phyloP scores from a whole-genome alignment of 805 yeast genomes.

The Yarrowia sp. region DNA sequence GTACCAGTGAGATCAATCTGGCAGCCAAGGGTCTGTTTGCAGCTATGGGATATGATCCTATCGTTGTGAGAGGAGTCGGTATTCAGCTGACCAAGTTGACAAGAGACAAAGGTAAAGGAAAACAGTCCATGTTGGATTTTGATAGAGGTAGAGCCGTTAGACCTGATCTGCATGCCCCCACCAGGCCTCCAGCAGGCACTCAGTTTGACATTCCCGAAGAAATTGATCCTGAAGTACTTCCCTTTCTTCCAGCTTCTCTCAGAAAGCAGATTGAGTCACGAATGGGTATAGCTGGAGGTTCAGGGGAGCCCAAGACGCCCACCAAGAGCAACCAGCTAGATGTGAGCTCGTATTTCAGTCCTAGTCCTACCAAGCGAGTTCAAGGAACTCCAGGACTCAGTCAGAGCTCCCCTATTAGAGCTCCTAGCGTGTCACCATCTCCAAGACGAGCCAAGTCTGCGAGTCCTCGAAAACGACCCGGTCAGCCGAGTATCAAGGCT shows the following conservation, averaged over 20 bases:
- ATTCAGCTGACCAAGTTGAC: slow-evolving; percentile 67
- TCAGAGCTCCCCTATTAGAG: slow-evolving; percentile 6
- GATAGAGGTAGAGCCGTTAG: neutral
- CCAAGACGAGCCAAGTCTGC: slow-evolving; percentile 16
- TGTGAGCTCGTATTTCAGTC: slow-evolving; percentile 8
- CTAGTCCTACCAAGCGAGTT: slow-evolving; percentile 3
- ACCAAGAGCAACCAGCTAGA: neutral
- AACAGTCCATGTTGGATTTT: slow-evolving; percentile 21
- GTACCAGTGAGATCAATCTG: slow-evolving; percentile 59
- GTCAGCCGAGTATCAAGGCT: neutral
- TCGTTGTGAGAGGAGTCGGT: slow-evolving; percentile 80
- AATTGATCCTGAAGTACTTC: slow-evolving; percentile 37
- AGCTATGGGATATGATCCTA: slow-evolving; percentile 63
- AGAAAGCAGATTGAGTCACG: slow-evolving; percentile 9
- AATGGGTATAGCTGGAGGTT: neutral
- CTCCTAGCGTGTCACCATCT: neutral
- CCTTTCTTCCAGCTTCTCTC: neutral
- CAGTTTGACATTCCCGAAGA: slow-evolving; percentile 42
- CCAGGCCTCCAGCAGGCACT: neutral
- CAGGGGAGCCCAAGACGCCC: neutral
- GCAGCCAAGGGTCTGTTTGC: slow-evolving; percentile 66
- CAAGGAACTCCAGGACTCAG: neutral
- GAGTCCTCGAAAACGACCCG: slow-evolving; percentile 10
- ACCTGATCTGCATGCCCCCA: neutral
- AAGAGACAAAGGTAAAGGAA: slow-evolving; percentile 20